A percentile compares a stretch with the other conserved stretches of the same genome.
Conservation (phyloP, 1,284 basidiomycete species). For the Grifola frondosa region DNA sequence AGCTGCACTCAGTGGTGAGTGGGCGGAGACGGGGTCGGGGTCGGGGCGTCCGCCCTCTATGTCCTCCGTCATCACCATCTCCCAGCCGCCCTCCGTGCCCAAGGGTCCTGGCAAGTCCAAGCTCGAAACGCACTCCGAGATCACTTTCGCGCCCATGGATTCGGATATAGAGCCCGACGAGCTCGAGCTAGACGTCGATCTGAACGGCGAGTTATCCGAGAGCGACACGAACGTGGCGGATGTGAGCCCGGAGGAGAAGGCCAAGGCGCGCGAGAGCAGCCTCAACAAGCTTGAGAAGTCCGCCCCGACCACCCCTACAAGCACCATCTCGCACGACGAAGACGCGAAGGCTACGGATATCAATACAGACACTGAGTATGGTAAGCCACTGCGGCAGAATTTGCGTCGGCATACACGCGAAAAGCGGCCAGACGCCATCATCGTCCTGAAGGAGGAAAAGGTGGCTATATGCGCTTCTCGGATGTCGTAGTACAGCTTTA, state of each 20-base stretch:
- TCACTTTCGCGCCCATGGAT: constrained; percentile 58
- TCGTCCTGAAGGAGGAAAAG: constrained; percentile 81
- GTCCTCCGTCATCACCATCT: constrained; percentile 80
- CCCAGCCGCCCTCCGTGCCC: constrained; percentile 62
- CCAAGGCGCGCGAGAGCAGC: constrained; percentile 33
- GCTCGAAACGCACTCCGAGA: constrained; percentile 45
- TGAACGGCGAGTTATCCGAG: constrained; percentile 32
- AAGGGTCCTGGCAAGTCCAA: constrained; percentile 43
- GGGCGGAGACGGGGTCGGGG: constrained; percentile 69
- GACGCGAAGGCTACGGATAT: constrained; percentile 15
- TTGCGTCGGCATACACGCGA: constrained; percentile 22
- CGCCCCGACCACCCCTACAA: constrained; percentile 13
- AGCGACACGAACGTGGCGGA: constrained; percentile 30
- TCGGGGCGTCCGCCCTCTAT: constrained; percentile 67
- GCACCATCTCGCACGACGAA: constrained; percentile 9
- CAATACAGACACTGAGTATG: constrained; percentile 8
- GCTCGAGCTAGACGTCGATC: constrained; percentile 40
- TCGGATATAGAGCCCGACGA: constrained; percentile 48
- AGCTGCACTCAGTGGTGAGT: constrained; percentile 77
- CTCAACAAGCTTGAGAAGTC: constrained; percentile 33
- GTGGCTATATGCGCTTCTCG: constrained; percentile 34
- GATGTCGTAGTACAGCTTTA: background rate
- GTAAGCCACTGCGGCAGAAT: constrained; percentile 7
- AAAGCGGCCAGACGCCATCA: constrained; percentile 68
- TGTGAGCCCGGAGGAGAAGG: constrained; percentile 24